Percentiles rank a stretch among this genome's conserved stretches.
These are phyloP conservation scores for Aspergillus sojae DNA, from an alignment of 2,329 filamentous ascomycete genomes.

Conservation along the genomic window DNA sequence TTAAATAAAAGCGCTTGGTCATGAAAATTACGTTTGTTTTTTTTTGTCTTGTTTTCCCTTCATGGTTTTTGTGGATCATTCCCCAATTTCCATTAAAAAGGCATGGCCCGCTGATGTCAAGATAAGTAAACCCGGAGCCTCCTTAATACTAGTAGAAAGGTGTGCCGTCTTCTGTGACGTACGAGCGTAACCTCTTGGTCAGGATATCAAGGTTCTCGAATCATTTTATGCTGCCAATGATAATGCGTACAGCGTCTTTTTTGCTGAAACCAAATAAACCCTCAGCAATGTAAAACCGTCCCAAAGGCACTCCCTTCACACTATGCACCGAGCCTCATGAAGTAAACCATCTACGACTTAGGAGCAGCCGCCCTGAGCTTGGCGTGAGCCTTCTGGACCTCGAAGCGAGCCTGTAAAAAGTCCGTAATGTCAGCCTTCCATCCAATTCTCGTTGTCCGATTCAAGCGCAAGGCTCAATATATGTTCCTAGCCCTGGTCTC, in stretches of 20 bases:
- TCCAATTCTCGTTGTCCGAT: neutral
- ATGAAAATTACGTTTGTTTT: slow-evolving; percentile 7
- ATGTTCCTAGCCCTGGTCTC: neutral
- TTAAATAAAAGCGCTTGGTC: slow-evolving; percentile 1
- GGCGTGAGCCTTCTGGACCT: slow-evolving; percentile 93
- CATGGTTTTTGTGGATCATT: slow-evolving; percentile 8
- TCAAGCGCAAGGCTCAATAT: neutral
- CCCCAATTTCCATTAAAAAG: slow-evolving; percentile 17
- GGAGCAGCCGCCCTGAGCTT: slow-evolving; percentile 85
- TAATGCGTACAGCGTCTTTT: slow-evolving; percentile 45
- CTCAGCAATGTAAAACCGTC: slow-evolving; percentile 42
- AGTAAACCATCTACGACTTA: slow-evolving; percentile 53
- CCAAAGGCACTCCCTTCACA: slow-evolving; percentile 45
- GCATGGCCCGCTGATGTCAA: slow-evolving; percentile 19
- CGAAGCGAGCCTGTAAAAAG: slow-evolving; percentile 71
- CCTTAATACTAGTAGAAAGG: slow-evolving; percentile 16
- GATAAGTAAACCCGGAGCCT: slow-evolving; percentile 19
- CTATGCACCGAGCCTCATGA: slow-evolving; percentile 45
- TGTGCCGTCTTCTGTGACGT: slow-evolving; percentile 20
- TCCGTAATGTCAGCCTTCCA: slow-evolving; percentile 21
- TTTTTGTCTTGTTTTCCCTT: neutral
- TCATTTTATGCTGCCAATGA: slow-evolving; percentile 46
- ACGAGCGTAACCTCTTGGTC: slow-evolving; percentile 23
- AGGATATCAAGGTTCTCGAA: slow-evolving; percentile 47
- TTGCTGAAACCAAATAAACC: slow-evolving; percentile 39